These are phyloP conservation scores for Ustilago lituana DNA, from an alignment of 1,284 basidiomycete species.

Conservation along the genomic window DNA sequence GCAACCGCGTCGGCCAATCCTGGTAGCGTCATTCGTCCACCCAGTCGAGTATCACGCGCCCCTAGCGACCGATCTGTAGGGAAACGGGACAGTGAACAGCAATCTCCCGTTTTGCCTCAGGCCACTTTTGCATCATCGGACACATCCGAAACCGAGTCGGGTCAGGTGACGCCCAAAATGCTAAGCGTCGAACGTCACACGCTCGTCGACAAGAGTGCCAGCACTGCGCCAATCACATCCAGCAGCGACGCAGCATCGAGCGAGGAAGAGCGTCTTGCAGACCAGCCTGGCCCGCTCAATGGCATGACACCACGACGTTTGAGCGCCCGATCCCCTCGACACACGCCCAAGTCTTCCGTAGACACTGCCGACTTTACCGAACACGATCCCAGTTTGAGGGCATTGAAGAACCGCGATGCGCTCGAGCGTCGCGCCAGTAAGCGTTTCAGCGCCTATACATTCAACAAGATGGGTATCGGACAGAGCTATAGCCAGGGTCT, in stretches of 20 bases:
- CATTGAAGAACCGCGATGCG: constrained; percentile 84
- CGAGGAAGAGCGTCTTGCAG: constrained; percentile 17
- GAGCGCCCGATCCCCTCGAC: constrained; percentile 28
- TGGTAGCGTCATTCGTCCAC: constrained; percentile 24
- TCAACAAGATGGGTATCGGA: constrained; percentile 84
- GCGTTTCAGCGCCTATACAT: constrained; percentile 93
- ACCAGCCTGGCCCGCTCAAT: constrained; percentile 24
- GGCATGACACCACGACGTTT: constrained; percentile 33
- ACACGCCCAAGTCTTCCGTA: constrained; percentile 39
- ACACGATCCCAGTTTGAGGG: constrained; percentile 84
- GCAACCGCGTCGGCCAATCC: constrained; percentile 5
- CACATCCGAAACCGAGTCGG: constrained; percentile 19
- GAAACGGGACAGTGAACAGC: constrained; percentile 9
- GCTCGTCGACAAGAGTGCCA: constrained; percentile 28
- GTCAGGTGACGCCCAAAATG: constrained; percentile 34
- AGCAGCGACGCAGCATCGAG: constrained; percentile 3
- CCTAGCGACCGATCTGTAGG: constrained; percentile 23
- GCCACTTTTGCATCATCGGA: constrained; percentile 21
- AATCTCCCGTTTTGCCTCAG: constrained; percentile 23
- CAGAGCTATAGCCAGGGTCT: constrained; percentile 47
- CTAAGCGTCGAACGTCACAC: constrained; percentile 30
- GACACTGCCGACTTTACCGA: constrained; percentile 70
- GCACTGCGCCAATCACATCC: background rate
- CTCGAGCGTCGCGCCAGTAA: constrained; percentile 93
- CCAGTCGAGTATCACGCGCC: constrained; percentile 24